phyloP scores from a whole-genome alignment of 2,329 filamentous ascomycete genomes.

The Chaetomium strumarium region DNA sequence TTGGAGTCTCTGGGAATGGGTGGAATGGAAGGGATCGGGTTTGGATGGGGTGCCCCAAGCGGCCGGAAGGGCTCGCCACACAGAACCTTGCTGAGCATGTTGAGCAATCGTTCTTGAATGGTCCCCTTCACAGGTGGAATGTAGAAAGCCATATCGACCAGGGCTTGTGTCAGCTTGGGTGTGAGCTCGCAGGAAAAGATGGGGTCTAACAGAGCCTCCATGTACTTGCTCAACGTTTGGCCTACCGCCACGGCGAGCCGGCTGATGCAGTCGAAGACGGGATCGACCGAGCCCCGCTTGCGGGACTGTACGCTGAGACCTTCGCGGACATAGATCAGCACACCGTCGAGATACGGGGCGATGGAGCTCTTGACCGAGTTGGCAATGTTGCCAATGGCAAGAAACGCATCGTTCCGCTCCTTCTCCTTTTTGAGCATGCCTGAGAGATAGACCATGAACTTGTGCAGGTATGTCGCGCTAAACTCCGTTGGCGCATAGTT shows the following conservation, averaged over 20 bases:
- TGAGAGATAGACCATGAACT: slow-evolving; percentile 95
- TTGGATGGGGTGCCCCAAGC: slow-evolving; percentile 78
- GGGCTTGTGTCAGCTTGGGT: slow-evolving; percentile 85
- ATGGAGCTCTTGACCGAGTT: slow-evolving; percentile 95
- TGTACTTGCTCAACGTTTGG: slow-evolving; percentile 95
- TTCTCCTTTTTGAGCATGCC: slow-evolving; percentile 92
- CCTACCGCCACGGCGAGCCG: slow-evolving; percentile 92
- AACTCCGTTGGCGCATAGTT: slow-evolving; percentile 91
- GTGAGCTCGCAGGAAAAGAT: slow-evolving; percentile 96
- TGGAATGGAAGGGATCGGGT: slow-evolving; percentile 73
- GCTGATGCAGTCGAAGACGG: slow-evolving; percentile 96
- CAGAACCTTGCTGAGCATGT: slow-evolving; percentile 90
- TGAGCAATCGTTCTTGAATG: slow-evolving; percentile 88
- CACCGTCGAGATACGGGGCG: slow-evolving; percentile 88
- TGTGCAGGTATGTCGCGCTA: slow-evolving; percentile 77
- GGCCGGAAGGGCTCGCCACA: slow-evolving; percentile 90
- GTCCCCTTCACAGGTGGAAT: slow-evolving; percentile 89
- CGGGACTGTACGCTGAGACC: slow-evolving; percentile 75
- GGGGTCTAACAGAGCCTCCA: slow-evolving; percentile 89
- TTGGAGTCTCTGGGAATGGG: slow-evolving; percentile 83
- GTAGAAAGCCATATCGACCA: slow-evolving; percentile 98
- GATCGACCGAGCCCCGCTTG: slow-evolving; percentile 59
- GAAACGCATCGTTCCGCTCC: slow-evolving; percentile 87
- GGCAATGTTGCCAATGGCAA: slow-evolving; percentile 92
- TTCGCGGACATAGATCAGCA: slow-evolving; percentile 88